These are phyloP conservation scores for Schizothecium vesticola DNA, from an alignment of 495 filamentous ascomycete species.

Conservation along the genomic window DNA sequence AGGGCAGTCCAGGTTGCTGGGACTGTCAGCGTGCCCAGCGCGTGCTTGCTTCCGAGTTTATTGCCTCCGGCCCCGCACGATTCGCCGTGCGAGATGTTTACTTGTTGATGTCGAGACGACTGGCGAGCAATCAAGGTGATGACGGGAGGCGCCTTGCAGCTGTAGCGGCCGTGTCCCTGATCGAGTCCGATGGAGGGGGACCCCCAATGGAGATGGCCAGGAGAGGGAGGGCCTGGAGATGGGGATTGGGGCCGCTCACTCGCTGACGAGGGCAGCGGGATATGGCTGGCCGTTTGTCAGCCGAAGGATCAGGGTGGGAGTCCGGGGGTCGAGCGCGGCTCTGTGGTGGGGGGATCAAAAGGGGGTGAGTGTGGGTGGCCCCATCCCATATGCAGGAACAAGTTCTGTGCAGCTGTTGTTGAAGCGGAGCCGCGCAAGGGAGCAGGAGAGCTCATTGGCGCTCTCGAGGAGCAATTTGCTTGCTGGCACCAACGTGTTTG, in stretches of 20 bases:
- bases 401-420: not conserved
- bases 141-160: not conserved
- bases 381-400: not conserved
- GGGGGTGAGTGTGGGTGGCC: not conserved
- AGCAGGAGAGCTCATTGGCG: not conserved
- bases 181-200: too few species aligned
- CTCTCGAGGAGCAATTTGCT: not conserved
- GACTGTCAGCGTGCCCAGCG: not conserved
- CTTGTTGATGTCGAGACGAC: not conserved
- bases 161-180: not conserved
- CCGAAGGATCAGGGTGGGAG: not conserved
- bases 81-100: not conserved
- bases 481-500: not conserved
- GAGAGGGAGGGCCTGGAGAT: too few species aligned
- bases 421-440: not conserved
- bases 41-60: not conserved
- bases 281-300: not conserved
- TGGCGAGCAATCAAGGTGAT: not conserved
- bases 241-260: too few species aligned
- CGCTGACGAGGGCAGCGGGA: not conserved
- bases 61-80: not conserved
- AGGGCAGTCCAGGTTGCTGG: not conserved
- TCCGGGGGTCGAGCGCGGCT: not conserved
- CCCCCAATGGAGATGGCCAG: too few species aligned
- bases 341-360: not conserved